Evolutionary conservation across 225 moss, liverwort and hornwort genomes (phyloP), one percentile per base, ranked within the genome.

Genomic region (Anthoceros angustus): DNA sequence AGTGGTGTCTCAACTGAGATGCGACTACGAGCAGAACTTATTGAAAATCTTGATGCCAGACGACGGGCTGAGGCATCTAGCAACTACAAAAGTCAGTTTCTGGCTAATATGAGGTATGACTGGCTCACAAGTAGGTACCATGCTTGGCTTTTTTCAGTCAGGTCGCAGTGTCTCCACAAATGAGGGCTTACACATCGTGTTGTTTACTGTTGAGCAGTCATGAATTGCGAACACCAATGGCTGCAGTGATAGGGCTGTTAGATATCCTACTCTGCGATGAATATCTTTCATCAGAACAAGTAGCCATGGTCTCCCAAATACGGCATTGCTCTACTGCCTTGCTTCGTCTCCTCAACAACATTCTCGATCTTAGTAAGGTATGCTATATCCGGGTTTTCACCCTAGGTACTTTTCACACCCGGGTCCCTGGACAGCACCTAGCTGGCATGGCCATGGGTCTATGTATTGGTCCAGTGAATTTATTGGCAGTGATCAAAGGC

Each of bases 191-290:
- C 43, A 14, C 40, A 41, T n/a, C 40, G 5, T 9, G 18, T 40
- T 66, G 3, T 12, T 18, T 23, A 62, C 43, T 15, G 63, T 12
- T 18, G n/a, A 77, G 79, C 81, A 92, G 92, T 45, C 92, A 92
- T 73, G 92, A 92, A 69, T 86, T 92, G 63, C 86, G 92, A 18
- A 92, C 92, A 62, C 92, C 92, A 25, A 92, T 92, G 92, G 92
- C 92, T 73, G 88, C 86, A 41, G 78, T 92, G 15, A 86, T 92
- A 10, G 92, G 92, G 68, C 86, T 92, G 25, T 50, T 92, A 66
- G 92, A 92, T 69, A 84, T 92, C 21, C 76, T 92, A 32, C 80
- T 88, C 40, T 78, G 82, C 43, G 88, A 88, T 61, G 92, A 88
- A 9, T 70, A 73, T 32, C 75, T 92, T 61, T 81, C 92, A 63